Evolutionary conservation across 2,329 filamentous ascomycete genomes (phyloP).

Genomic region (Cladosporium halotolerans): DNA sequence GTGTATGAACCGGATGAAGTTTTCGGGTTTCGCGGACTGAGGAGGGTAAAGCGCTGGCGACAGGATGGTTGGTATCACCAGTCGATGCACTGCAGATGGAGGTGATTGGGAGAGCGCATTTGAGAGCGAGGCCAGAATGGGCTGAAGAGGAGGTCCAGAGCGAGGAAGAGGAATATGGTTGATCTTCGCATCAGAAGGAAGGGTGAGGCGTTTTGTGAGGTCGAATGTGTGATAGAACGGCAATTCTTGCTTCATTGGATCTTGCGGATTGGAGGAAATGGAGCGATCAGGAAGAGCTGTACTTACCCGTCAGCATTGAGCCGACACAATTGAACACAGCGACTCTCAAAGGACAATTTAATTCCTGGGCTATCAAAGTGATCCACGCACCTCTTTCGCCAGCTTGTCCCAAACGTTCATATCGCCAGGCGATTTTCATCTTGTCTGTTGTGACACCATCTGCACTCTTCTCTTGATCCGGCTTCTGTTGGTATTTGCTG

Average conservation of each 20-base stretch:
- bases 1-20: conserved; percentile 76
- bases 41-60: conserved; percentile 79
- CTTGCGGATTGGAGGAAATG: conserved; percentile 9
- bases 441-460: conserved; percentile 51
- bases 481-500: conserved; percentile 29
- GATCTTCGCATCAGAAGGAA: conserved; percentile 36
- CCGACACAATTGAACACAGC: conserved; percentile 1
- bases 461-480: conserved; percentile 20
- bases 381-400: conserved; percentile 56
- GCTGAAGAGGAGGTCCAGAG: conserved; percentile 58
- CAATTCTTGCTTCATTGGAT: conserved; percentile 5
- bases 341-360: too few relatives aligned
- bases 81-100: conserved; percentile 62
- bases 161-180: conserved; percentile 53
- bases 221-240: conserved; percentile 50
- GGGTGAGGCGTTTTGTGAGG: conserved; percentile 43
- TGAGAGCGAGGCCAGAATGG: conserved; percentile 56
- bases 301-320: conserved; percentile 19
- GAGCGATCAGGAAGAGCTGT: conserved; percentile 26
- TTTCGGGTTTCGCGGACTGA: conserved; percentile 60
- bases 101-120: conserved; percentile 52
- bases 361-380: background rate
- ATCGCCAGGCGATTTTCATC: conserved; percentile 99
- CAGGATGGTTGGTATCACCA: conserved; percentile 78
- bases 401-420: conserved; percentile 74